These are phyloP conservation scores for Enterocytospora artemiae DNA, from an alignment of 371 early-diverging fungal species.

Conservation along the genomic window DNA sequence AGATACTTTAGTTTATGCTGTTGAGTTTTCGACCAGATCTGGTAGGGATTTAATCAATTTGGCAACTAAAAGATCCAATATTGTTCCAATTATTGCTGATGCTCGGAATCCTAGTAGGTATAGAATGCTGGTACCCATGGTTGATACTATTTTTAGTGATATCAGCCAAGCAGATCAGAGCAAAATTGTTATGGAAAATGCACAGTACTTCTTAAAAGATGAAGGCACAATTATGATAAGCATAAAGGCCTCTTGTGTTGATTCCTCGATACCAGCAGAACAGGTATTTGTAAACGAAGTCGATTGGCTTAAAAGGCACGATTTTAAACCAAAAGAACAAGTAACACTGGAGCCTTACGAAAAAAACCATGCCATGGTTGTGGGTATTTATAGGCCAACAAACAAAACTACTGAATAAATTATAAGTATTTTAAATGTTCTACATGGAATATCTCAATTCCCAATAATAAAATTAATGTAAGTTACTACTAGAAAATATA, in stretches of 20 bases:
- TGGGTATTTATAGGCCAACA: constrained; percentile 68
- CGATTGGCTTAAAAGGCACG: constrained; percentile 88
- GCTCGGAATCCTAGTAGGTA: constrained; percentile 98
- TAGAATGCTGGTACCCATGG: constrained; percentile 98
- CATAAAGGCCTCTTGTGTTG: constrained; percentile 99
- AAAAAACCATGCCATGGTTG: constrained; percentile 72
- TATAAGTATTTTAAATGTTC: constrained; percentile 54
- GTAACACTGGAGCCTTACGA: constrained; percentile 98
- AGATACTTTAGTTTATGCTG: constrained; percentile 78
- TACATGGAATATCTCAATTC: constrained; percentile 46
- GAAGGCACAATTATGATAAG: constrained; percentile 92
- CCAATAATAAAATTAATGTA: constrained; percentile 16
- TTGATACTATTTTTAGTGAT: constrained; percentile 97
- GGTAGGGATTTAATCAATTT: constrained; percentile 98
- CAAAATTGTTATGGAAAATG: constrained; percentile 94
- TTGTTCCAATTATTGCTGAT: constrained; percentile 99
- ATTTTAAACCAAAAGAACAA: constrained; percentile 97
- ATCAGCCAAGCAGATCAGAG: constrained; percentile 99
- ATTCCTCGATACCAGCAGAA: constrained; percentile 90
- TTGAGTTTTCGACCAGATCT: constrained; percentile 97
- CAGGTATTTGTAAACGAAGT: constrained; percentile 98
- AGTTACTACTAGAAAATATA: constrained; percentile 6
- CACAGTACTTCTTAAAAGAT: constrained; percentile 93
- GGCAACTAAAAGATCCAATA: constrained; percentile 99
- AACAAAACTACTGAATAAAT: constrained; percentile 49